These are phyloP conservation scores for Phylloporus rhodoxanthus DNA, from an alignment of 768 basidiomycete genomes.

Conservation along the genomic window DNA sequence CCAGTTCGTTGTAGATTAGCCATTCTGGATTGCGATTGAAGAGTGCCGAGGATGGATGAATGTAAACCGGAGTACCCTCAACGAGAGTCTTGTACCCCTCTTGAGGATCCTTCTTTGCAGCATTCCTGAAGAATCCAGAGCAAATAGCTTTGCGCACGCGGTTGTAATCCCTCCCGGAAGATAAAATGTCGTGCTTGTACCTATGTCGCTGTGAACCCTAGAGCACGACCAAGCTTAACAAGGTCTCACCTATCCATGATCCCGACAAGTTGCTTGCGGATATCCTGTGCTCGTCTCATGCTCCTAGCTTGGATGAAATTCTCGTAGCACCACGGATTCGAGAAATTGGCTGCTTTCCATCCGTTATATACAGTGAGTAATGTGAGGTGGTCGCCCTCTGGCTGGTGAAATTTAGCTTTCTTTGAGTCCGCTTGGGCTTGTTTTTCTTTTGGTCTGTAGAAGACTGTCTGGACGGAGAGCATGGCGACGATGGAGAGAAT, in stretches of 20 bases:
- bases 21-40: conserved; percentile 98
- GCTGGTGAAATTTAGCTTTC: conserved; percentile 99
- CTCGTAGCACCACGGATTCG: conserved; percentile 98
- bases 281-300: conserved; percentile 96
- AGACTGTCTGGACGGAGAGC: conserved; percentile 93
- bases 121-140: conserved; percentile 96
- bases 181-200: conserved; percentile 95
- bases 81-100: conserved; percentile 98
- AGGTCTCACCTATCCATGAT: conserved; percentile 90
- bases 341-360: conserved; percentile 95
- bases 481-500: conserved; percentile 96
- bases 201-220: conserved; percentile 33
- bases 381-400: conserved; percentile 94
- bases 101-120: conserved; percentile 97
- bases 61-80: conserved; percentile 97
- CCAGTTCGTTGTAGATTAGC: conserved; percentile 92
- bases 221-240: not conserved
- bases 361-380: conserved; percentile 94
- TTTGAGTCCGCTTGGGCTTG: conserved; percentile 99
- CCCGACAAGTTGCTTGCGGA: conserved; percentile 92
- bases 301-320: conserved; percentile 98
- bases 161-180: conserved; percentile 90
- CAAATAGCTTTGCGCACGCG: conserved; percentile 91
- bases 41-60: conserved; percentile 93
- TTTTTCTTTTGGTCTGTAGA: conserved; percentile 99